Evolutionary conservation across 2,329 filamentous ascomycete genomes (phyloP), one percentile per base, ranked within the genome.

Genomic region (Epicoccum nigrum): DNA sequence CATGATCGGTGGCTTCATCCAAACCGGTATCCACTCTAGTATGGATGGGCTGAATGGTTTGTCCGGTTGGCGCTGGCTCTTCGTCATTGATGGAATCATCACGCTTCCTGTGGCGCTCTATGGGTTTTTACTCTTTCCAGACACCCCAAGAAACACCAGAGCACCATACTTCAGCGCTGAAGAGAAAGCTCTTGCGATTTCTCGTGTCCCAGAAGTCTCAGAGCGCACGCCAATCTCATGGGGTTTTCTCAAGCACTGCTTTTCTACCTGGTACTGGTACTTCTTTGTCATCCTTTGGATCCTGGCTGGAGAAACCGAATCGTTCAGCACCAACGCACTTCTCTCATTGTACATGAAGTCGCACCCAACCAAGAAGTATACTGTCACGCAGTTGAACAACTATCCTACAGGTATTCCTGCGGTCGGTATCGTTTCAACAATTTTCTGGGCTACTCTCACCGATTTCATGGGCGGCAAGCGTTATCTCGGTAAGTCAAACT

Each of bases 261-360:
- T 88, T 8, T 73, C 75, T 0, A 85, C 82, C 0, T 86, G 82
- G 80, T 81, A 86, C 61, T 87, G 82, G 79, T 88, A 84, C 76
- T 85, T 84, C 1, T 88, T 89, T 59, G 80, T 84, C 2, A 64
- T 83, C 4, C 80, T 89, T 0, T 89, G 86, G 86, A 81, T 87
- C 56, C 84, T 90, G 32, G 86, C 86, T 0, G 86, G 86, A 23
- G 86, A 89, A 64, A 86, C 85, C 0, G 87, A 91, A 67, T 87
- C 85, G 0, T 90, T 89, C 68, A 84, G 81, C 44, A 79, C 81
- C 16, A 89, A 90, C 68, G 76, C 83, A 0, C 75, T 89, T 2
- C 62, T 83, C 0, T 72, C 76, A 0, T 58, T 83, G 1, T 83
- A 81, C 55, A 76, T 82, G 76, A 78, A 79, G 51, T 64, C 73